Base-by-base conservation (phyloP, 2,329 filamentous ascomycete genomes). In the Epichloe hybrida region DNA sequence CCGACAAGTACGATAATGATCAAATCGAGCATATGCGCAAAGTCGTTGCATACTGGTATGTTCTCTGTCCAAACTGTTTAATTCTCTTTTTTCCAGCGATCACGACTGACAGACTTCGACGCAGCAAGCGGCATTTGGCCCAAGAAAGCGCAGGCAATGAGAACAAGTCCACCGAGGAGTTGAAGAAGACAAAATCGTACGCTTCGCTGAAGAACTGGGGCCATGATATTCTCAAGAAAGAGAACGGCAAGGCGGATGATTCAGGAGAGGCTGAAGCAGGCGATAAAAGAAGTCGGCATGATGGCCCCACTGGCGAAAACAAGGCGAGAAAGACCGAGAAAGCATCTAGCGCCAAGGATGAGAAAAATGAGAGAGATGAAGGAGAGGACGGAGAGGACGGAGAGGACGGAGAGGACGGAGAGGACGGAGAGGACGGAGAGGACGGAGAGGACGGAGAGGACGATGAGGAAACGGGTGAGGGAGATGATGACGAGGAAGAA, bases 141-240 rank as follows among this genome's bases (percentile, higher is more conserved):
- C 80, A 84, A 57, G 81, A 85, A 62, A 71, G 74, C 51, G 74
- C 72, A 54, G 71, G 70, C 36, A 81, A 83, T 58, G 66, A 71
- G 51, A 69, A 81, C 55, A 77, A 78, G 48, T 62, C 70, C 0
- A 53, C 60, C 0, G 66, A 67, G 12, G 68, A 72, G n/a, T 61
- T 70, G 7, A 71, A 72, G 46, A 66, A 72, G 62, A 73, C 70
- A 36, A 74, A 74, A 55, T 73, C 70, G 0, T 81, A 82, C 46
- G 77, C 74, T 31, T 79, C 74, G 4, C 64, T 83, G 56, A 81
- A 81, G 69, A 83, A 82, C 53, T 81, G 78, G 78, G 74, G 75
- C 0, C 75, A 79, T 55, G 75, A 79, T 60, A 62, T 70, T 20
- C 62, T 75, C 52, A 77, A 77, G 58, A 64, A 64, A 2, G 54